Base-by-base conservation (phyloP, 768 basidiomycete species). In the Amanita molliuscula region DNA sequence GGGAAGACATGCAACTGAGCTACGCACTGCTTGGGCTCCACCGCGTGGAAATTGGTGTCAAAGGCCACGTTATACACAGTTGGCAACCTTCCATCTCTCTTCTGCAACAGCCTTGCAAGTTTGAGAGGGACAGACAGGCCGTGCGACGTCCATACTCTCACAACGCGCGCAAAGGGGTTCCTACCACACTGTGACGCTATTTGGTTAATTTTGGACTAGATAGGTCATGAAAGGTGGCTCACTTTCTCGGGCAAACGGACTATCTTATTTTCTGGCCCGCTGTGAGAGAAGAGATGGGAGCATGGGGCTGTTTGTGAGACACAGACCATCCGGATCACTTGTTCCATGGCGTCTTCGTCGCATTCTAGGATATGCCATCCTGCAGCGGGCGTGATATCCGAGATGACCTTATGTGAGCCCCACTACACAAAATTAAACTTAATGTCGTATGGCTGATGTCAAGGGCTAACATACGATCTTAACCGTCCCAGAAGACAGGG, bases 331-430 rank as follows among this genome's bases (percentile, higher is more conserved):
- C 67, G 63, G 48, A 70, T 63, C 26, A 64, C 61, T 40, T 69
- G 68, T 21, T 60, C 53, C 1, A 57, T 43, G 15, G 51, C 51
- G 31, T 57, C 59, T 3, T 64, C 45, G 43, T 67, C 57, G 47
- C 71, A 72, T 47, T 62, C 65, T 28, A 69, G 51, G 42, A 72
- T 67, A 20, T 59, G 54, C 70, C 71, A 72, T 29, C 67, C 68
- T 15, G 68, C 70, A 26, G 68, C 70, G 6, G 55, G 10, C 2
- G 71, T 72, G 41, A 72, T 65, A 49, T 72, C 70, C 1, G 67
- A 61, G 34, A 71, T 62, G 2, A 62, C 56, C 29, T 57, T 50
- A 4, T 48, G 28, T 3, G 58, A 53, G 5, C 59, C 59, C 60
- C 59, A 63, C 58, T 61, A 42, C 11, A 44, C 2, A 29, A 37